These are phyloP conservation scores for Knufia petricola DNA, from an alignment of 2,329 filamentous ascomycete genomes.

Conservation along the genomic window DNA sequence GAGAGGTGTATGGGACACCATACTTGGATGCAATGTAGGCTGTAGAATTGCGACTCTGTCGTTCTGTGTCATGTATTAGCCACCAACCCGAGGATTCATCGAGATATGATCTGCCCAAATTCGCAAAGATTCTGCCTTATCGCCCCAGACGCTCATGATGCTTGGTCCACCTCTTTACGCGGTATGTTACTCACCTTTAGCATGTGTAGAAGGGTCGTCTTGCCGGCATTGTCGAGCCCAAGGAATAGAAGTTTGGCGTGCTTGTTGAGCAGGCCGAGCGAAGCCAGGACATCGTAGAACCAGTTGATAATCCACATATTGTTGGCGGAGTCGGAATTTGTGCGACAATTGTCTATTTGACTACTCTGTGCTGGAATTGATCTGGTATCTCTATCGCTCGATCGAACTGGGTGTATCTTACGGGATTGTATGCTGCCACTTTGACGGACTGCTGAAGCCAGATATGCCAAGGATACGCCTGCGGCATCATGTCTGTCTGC, in stretches of 20 bases:
- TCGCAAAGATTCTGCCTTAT: background rate
- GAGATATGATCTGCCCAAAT: background rate
- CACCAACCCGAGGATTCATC: slow-evolving; percentile 4
- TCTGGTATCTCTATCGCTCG: background rate
- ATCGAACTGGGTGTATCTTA: background rate
- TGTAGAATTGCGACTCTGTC: slow-evolving; percentile 85
- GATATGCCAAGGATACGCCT: slow-evolving; percentile 5
- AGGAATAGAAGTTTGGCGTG: slow-evolving; percentile 91
- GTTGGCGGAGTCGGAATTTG: slow-evolving; percentile 17
- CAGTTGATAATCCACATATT: slow-evolving; percentile 92
- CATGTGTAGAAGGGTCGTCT: slow-evolving; percentile 91
- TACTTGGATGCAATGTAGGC: slow-evolving; percentile 85
- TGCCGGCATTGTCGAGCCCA: slow-evolving; percentile 87
- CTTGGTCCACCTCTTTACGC: slow-evolving; percentile 6
- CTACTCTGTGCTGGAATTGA: background rate
- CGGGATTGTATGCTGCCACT: background rate
- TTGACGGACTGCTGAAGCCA: background rate
- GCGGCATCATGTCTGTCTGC: background rate
- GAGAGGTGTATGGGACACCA: slow-evolving; percentile 26
- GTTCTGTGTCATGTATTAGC: slow-evolving; percentile 48
- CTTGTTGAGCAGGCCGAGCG: slow-evolving; percentile 84
- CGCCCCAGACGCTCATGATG: background rate
- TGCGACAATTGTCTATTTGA: background rate
- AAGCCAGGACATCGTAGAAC: slow-evolving; percentile 88
- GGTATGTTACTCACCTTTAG: slow-evolving; percentile 60